phyloP scores from a whole-genome alignment of 169 alveolate genomes.

The Cryptosporidium sp. region DNA sequence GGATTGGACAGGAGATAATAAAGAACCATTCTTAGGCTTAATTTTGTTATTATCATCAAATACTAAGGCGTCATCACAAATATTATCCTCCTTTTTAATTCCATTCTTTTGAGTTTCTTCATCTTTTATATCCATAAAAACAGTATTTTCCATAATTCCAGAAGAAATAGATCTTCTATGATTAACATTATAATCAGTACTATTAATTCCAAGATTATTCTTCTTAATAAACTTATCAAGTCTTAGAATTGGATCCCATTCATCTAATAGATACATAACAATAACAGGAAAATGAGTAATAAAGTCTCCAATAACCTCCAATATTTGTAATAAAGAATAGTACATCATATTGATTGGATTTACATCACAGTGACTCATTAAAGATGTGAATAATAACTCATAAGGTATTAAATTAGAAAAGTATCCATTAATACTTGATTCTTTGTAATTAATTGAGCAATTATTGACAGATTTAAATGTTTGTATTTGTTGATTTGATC shows the following conservation, averaged over 20 bases:
- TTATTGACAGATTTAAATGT: background rate
- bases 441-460: slow-evolving; percentile 24
- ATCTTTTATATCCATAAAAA: background rate
- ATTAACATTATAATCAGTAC: background rate
- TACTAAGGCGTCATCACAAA: background rate
- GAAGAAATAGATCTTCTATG: background rate
- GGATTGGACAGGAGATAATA: slow-evolving; percentile 21
- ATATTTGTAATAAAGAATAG: slow-evolving; percentile 20
- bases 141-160: background rate
- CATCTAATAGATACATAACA: background rate
- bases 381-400: slow-evolving; percentile 35
- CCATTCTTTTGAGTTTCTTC: background rate
- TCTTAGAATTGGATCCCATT: slow-evolving; percentile 43
- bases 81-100: background rate
- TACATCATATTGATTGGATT: slow-evolving; percentile 54
- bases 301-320: slow-evolving; percentile 37
- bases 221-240: slow-evolving; percentile 18
- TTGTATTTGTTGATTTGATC: background rate
- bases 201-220: background rate
- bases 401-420: slow-evolving; percentile 53
- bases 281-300: slow-evolving; percentile 49
- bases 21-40: background rate
- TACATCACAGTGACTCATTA: slow-evolving; percentile 56
- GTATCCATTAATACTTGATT: slow-evolving; percentile 33
- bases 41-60: background rate